Conservation (phyloP, 495 filamentous ascomycete species). For the Penicillium cosmopolitanum region DNA sequence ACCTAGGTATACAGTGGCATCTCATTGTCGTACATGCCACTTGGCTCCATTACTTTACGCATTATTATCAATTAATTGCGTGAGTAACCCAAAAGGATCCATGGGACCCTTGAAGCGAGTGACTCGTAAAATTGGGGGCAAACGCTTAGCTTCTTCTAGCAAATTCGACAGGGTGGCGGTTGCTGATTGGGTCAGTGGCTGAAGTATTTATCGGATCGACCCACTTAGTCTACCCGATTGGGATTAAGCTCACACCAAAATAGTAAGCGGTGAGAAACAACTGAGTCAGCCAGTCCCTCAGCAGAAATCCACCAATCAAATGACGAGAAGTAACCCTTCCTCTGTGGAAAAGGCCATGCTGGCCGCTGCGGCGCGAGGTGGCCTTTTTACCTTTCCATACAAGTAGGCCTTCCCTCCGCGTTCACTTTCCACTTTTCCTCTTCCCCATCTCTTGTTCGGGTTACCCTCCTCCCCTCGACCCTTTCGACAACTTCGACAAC, state of each 20-base stretch:
- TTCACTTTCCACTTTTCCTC: slow-evolving; percentile 21
- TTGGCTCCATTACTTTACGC: neutral
- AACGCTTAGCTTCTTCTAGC: slow-evolving; percentile 32
- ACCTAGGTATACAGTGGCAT: no score
- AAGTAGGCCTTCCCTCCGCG: slow-evolving; percentile 27
- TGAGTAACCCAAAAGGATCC: neutral
- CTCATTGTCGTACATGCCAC: neutral
- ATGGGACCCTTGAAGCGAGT: neutral
- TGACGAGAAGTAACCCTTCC: slow-evolving; percentile 43
- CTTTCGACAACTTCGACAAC: slow-evolving; percentile 23
- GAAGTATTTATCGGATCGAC: slow-evolving; percentile 7
- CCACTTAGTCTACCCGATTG: slow-evolving; percentile 11
- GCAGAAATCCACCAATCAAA: slow-evolving; percentile 37
- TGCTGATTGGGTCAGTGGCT: slow-evolving; percentile 15
- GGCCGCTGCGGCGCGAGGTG: slow-evolving; percentile 37
- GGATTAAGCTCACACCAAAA: slow-evolving; percentile 15
- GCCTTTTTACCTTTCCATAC: slow-evolving; percentile 27
- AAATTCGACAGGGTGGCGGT: slow-evolving; percentile 35
- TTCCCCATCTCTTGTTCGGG: slow-evolving; percentile 27
- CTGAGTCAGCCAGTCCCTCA: slow-evolving; percentile 30
- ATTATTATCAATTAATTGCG: neutral
- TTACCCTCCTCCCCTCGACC: slow-evolving; percentile 22
- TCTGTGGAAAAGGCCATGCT: slow-evolving; percentile 53
- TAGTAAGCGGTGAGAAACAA: slow-evolving; percentile 34
- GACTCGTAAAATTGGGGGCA: slow-evolving; percentile 5